Evolutionary conservation across 225 moss, liverwort and hornwort genomes (phyloP).

Genomic region (Ulota crispa): DNA sequence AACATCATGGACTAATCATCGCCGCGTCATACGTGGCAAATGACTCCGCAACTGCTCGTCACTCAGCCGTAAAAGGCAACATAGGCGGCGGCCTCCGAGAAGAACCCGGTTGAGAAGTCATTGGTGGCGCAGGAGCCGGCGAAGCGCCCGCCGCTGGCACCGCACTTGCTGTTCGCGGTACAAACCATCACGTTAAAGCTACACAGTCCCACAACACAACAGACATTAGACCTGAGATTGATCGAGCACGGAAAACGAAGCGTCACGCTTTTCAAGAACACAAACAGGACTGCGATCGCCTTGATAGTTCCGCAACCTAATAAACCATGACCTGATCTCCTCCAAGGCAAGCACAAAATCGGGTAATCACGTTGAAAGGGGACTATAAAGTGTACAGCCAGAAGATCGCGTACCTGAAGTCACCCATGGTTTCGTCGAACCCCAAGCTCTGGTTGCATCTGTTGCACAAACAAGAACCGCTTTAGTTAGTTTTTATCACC

Average conservation of each 20-base stretch:
- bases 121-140: not conserved
- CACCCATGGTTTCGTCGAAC: constrained; percentile 29
- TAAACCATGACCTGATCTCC: not conserved
- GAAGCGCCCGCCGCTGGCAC: not conserved
- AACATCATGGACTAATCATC: not conserved
- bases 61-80: constrained; percentile 26
- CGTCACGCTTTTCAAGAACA: not conserved
- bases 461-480: not conserved
- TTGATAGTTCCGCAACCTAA: not conserved
- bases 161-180: not conserved
- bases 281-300: not conserved
- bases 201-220: not conserved
- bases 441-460: constrained; percentile 41
- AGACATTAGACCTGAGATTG: not conserved
- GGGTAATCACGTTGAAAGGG: too few relatives aligned
- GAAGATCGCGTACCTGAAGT: constrained; percentile 19
- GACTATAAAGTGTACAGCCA: too few relatives aligned
- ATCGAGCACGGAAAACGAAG: not conserved
- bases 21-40: not conserved
- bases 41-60: not conserved
- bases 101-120: constrained; percentile 21
- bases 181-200: constrained; percentile 27
- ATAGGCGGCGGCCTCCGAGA: constrained; percentile 12
- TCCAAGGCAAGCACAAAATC: not conserved
- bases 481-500: not conserved